These are phyloP conservation scores for Amaranthus hypochondriacus DNA, from an alignment of 148 eudicot species.

Conservation along the genomic window DNA sequence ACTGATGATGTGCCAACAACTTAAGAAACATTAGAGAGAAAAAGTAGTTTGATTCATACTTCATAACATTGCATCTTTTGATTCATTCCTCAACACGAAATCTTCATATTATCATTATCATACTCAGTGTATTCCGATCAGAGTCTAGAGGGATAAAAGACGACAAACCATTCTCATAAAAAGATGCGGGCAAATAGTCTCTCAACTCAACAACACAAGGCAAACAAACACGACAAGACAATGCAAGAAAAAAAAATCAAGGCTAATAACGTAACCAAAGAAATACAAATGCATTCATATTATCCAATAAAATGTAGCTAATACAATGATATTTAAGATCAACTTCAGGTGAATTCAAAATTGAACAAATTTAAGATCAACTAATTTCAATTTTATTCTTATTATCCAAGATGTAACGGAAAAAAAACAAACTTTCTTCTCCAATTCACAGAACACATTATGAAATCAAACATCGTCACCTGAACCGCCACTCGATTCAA, in stretches of 20 bases:
- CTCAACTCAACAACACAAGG: no score
- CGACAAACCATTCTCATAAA: no score
- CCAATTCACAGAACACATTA: no score
- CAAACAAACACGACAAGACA: not conserved
- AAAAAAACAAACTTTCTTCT: not conserved
- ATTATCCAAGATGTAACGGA: no score
- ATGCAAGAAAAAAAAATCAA: not conserved
- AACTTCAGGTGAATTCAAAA: not conserved
- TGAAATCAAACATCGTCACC: constrained; percentile 16
- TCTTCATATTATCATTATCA: not conserved
- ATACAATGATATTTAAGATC: not conserved
- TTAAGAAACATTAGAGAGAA: no score
- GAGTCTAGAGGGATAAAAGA: no score
- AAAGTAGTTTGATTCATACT: not conserved
- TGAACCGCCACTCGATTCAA: constrained; percentile 16
- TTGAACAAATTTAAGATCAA: not conserved
- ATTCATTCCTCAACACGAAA: not conserved
- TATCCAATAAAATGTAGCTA: not conserved
- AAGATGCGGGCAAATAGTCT: no score
- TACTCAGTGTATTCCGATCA: no score
- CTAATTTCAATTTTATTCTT: no score
- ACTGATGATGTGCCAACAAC: no score
- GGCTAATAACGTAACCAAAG: not conserved
- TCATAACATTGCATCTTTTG: not conserved
- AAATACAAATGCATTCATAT: not conserved